These are phyloP conservation scores for Comarum palustre DNA, from an alignment of 306 rosid genomes.

Conservation along the genomic window DNA sequence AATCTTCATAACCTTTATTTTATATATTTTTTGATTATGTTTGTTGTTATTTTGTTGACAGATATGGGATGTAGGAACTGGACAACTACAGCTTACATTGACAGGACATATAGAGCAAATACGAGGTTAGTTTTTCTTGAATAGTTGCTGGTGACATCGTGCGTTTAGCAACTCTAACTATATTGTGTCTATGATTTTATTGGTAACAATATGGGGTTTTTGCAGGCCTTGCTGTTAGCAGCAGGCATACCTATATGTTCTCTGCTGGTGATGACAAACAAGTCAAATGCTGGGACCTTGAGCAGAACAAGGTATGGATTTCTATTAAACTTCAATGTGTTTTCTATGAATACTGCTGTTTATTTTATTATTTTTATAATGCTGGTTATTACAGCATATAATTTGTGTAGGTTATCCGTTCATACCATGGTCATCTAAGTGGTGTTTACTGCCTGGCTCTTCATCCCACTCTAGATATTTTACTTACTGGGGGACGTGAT, in stretches of 20 bases:
- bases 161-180: slow-evolving; percentile 13
- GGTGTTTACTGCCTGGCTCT: slow-evolving; percentile 97
- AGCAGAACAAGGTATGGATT: slow-evolving; percentile 79
- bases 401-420: slow-evolving; percentile 73
- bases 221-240: slow-evolving; percentile 90
- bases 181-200: slow-evolving; percentile 16
- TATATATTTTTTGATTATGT: background rate
- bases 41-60: slow-evolving; percentile 35
- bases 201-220: slow-evolving; percentile 13
- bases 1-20: background rate
- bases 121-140: slow-evolving; percentile 57
- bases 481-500: slow-evolving; percentile 98
- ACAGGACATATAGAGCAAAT: slow-evolving; percentile 97
- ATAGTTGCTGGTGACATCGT: slow-evolving; percentile 12
- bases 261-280: slow-evolving; percentile 98
- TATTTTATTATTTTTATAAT: background rate
- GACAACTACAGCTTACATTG: slow-evolving; percentile 77
- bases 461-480: slow-evolving; percentile 90
- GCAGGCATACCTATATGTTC: slow-evolving; percentile 90
- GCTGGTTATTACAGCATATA: slow-evolving; percentile 14
- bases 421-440: slow-evolving; percentile 97
- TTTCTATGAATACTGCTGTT: slow-evolving; percentile 9
- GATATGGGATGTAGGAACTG: slow-evolving; percentile 98
- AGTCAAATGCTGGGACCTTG: slow-evolving; percentile 99
- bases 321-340: slow-evolving; percentile 7